Evolutionary conservation across 2,329 filamentous ascomycete species (phyloP).

Genomic region (Blumeriella jaapii): DNA sequence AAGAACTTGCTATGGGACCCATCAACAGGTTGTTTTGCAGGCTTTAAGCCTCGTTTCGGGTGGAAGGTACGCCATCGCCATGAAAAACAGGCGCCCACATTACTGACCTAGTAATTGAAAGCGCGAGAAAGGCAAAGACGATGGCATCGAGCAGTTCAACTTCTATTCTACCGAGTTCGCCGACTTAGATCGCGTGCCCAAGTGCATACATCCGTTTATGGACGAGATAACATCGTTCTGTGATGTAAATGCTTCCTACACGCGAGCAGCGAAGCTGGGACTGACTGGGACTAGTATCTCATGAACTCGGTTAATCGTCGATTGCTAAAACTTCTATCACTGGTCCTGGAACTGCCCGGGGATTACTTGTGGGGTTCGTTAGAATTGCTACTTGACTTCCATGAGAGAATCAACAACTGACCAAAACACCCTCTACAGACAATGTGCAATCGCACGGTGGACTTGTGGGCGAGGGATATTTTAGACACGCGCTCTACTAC

Average conservation of each 20-base stretch:
- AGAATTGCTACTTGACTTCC: too few species aligned
- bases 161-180: slow-evolving; percentile 21
- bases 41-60: slow-evolving; percentile 38
- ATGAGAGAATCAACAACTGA: too few species aligned
- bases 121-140: slow-evolving; percentile 32
- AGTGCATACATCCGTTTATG: slow-evolving; percentile 38
- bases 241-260: slow-evolving; percentile 18
- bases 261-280: neutral
- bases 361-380: slow-evolving; percentile 31
- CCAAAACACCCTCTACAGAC: too few species aligned
- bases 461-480: slow-evolving; percentile 34
- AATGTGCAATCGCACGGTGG: slow-evolving; percentile 33
- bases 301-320: slow-evolving; percentile 36
- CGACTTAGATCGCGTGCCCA: slow-evolving; percentile 24
- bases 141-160: slow-evolving; percentile 44
- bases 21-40: slow-evolving; percentile 37
- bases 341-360: slow-evolving; percentile 34
- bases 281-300: slow-evolving; percentile 28
- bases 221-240: slow-evolving; percentile 37
- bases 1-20: slow-evolving; percentile 36
- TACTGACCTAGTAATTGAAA: slow-evolving; percentile 10
- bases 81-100: neutral
- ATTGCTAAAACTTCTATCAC: slow-evolving; percentile 31
- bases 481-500: slow-evolving; percentile 35
- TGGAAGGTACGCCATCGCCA: slow-evolving; percentile 6